These are phyloP conservation scores for Aureobasidium mangrovei DNA, from an alignment of 2,329 filamentous ascomycete genomes.

Conservation along the genomic window DNA sequence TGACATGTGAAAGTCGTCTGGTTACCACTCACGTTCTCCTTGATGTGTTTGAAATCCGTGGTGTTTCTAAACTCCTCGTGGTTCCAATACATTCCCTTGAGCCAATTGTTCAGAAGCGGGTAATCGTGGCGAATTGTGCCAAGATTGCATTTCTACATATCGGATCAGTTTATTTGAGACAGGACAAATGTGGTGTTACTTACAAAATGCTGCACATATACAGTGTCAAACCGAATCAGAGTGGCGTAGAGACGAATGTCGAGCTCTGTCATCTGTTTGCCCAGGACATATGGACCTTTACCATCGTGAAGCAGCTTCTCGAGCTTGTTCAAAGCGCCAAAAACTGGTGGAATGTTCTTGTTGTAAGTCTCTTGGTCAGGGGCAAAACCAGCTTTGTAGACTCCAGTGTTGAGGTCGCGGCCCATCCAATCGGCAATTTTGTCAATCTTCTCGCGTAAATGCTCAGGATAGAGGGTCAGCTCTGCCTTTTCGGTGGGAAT, in stretches of 20 bases:
- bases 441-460: slow-evolving; percentile 44
- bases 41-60: slow-evolving; percentile 59
- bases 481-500: slow-evolving; percentile 33
- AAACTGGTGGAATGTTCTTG: slow-evolving; percentile 45
- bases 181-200: background rate
- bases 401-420: slow-evolving; percentile 48
- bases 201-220: slow-evolving; percentile 55
- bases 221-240: slow-evolving; percentile 50
- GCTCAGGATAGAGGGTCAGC: slow-evolving; percentile 46
- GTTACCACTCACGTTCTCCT: slow-evolving; percentile 47
- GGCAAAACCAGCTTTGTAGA: slow-evolving; percentile 54
- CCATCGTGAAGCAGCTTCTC: slow-evolving; percentile 41
- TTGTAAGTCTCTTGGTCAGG: slow-evolving; percentile 48
- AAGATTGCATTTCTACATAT: slow-evolving; percentile 47
- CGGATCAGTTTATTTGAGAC: background rate
- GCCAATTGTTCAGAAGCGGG: slow-evolving; percentile 51
- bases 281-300: slow-evolving; percentile 49
- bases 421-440: slow-evolving; percentile 46
- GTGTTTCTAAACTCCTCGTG: slow-evolving; percentile 45
- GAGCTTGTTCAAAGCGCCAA: slow-evolving; percentile 51
- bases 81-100: slow-evolving; percentile 52
- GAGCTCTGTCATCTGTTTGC: slow-evolving; percentile 48
- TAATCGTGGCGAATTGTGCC: slow-evolving; percentile 51
- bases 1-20: slow-evolving; percentile 8
- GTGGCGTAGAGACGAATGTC: slow-evolving; percentile 52